phyloP scores from a whole-genome alignment of 108 stramenopile genomes.

The Poteriospumella lacustris region DNA sequence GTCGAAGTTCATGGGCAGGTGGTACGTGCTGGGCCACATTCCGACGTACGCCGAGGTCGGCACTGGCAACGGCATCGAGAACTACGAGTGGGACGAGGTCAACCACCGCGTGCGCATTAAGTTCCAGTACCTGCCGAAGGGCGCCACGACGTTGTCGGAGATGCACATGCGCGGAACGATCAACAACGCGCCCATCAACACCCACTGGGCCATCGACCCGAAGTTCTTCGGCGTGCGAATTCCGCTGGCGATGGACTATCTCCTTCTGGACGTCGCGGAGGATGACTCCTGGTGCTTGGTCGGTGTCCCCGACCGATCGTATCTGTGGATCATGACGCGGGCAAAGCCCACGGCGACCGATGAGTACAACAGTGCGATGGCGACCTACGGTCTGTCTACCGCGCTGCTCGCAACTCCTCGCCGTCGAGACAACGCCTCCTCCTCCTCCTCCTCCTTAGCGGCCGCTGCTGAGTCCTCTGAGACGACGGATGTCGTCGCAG shows the following conservation, averaged over 20 bases:
- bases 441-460: neutral
- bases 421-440: neutral
- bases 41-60: neutral
- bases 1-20: conserved; percentile 1
- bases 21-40: conserved; percentile 8
- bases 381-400: too few species aligned
- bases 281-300: neutral
- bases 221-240: neutral
- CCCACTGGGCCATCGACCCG: neutral
- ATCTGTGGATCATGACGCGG: conserved; percentile 29
- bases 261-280: neutral
- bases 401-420: neutral
- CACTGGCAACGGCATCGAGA: neutral
- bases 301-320: conserved; percentile 19
- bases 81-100: conserved; percentile 1
- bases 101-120: neutral
- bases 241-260: neutral
- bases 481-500: neutral
- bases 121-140: neutral
- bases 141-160: neutral
- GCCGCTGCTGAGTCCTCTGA: neutral
- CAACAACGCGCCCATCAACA: neutral
- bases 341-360: neutral
- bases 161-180: neutral
- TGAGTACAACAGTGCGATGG: too few species aligned